A percentile compares a stretch with the other conserved stretches of the same genome.
Conservation (phyloP, 257 asterid genomes). For the Coffea eugenioides region DNA sequence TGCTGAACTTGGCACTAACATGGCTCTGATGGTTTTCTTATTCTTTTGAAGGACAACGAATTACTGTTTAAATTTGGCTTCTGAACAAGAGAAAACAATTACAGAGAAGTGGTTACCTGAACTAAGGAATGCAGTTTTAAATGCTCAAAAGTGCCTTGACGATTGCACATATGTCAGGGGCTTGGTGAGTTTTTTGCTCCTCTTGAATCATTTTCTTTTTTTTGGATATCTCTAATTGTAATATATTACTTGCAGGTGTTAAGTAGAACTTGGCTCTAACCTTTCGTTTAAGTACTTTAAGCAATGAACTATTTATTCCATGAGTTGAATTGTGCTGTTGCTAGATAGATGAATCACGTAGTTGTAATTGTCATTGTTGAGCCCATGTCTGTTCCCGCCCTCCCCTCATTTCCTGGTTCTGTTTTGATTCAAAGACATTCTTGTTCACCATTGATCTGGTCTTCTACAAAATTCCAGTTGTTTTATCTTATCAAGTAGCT, state of each 20-base stretch:
- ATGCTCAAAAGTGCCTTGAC: slow-evolving; percentile 83
- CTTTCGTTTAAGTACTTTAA: not conserved
- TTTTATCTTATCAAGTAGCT: slow-evolving; percentile 12
- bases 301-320: not conserved
- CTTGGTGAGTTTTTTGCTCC: slow-evolving; percentile 62
- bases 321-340: not conserved
- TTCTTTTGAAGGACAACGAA: slow-evolving; percentile 74
- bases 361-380: not conserved
- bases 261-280: not conserved
- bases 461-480: not conserved
- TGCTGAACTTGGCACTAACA: slow-evolving; percentile 1
- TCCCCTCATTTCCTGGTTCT: not conserved
- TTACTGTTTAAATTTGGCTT: slow-evolving; percentile 79
- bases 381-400: not conserved
- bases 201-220: slow-evolving; percentile 4
- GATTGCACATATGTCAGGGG: slow-evolving; percentile 95
- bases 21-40: slow-evolving; percentile 18
- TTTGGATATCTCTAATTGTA: not conserved
- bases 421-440: not conserved
- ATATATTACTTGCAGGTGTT: not conserved
- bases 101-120: slow-evolving; percentile 88
- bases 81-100: slow-evolving; percentile 86
- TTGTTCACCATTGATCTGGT: not conserved
- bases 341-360: not conserved
- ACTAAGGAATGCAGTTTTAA: slow-evolving; percentile 60